These are phyloP conservation scores for Lactifluus subvellereus DNA, from an alignment of 768 basidiomycete genomes.

Conservation along the genomic window DNA sequence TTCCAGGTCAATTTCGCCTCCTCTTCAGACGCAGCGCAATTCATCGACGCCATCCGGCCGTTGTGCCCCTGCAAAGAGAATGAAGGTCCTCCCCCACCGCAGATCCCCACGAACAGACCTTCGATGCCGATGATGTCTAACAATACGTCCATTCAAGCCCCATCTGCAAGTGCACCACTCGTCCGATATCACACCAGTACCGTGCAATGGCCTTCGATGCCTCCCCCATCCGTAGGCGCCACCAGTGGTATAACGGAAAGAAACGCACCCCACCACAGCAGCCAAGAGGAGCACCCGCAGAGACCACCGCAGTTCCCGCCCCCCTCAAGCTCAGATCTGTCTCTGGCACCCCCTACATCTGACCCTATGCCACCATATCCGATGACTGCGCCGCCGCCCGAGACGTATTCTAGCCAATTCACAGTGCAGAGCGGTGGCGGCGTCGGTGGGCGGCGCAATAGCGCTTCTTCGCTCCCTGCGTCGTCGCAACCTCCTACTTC, in stretches of 20 bases:
- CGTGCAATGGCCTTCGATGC: slow-evolving; percentile 6
- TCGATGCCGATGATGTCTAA: slow-evolving; percentile 20
- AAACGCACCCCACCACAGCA: not conserved
- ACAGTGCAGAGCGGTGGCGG: not conserved
- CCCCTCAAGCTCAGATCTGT: slow-evolving; percentile 12
- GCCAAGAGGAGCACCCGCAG: not conserved
- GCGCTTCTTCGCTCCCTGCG: slow-evolving; percentile 9
- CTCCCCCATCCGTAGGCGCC: not conserved
- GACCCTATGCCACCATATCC: not conserved
- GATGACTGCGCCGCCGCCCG: not conserved
- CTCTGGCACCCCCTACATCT: slow-evolving; percentile 7
- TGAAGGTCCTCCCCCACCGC: slow-evolving; percentile 29
- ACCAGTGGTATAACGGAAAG: not conserved
- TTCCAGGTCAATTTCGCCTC: slow-evolving; percentile 69
- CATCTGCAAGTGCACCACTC: not conserved
- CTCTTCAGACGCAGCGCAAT: slow-evolving; percentile 44
- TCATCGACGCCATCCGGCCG: slow-evolving; percentile 55
- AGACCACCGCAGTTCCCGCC: not conserved
- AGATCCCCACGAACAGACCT: slow-evolving; percentile 23
- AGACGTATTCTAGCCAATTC: not conserved
- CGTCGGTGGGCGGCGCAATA: not conserved
- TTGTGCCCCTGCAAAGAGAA: slow-evolving; percentile 75
- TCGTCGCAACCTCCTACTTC: slow-evolving; percentile 16
- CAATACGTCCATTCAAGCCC: not conserved
- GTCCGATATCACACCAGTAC: not conserved